Base-by-base conservation (phyloP, 345 rosid species). In the Ailanthus altissimus region DNA sequence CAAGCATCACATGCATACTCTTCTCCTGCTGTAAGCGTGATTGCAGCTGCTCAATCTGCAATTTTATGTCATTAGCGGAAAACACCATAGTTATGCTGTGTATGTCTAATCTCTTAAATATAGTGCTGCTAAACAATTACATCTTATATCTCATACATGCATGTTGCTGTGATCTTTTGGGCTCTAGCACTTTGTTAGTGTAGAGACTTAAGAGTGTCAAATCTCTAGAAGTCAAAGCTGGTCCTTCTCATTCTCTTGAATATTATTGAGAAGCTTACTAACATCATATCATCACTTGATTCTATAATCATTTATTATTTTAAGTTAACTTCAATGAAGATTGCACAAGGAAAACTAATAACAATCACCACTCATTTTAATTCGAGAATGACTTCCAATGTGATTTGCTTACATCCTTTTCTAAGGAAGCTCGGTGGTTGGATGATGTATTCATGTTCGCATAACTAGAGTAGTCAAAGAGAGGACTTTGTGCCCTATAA, bases 11-110 rank as follows among this genome's bases (percentile, higher is more conserved):
- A 54, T 93, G 87, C 95, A 91, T 90, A 23, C 87, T 88, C 82
- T 91, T 91, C 84, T 94, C 98, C 72, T 93, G 89, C 80, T 91
- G 98, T 77, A 94, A 75, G 74, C 87, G 87, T 62, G 81, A 83
- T 40, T 90, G 98, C 84, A 94, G 91, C 83, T 87, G 90, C 85
- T 90, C 94, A 76, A 93, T 89, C 98, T 93, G 89, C 84, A 81
- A 77, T 61, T 23, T n/a, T 38, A 66, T 61, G 40, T 38, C n/a
- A 68, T 14, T 49, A 60, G 58, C 18, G 23, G 50, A 62, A 75
- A 67, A 77, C 62, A 60, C 72, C 70, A 74, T 56, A 46, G 16
- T 43, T 10, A 72, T 75, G 64, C 8, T 54, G n/a, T 58, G 3
- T 74, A 8, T 58, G 63, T n/a, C 63, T 58, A 15, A 58, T 58